These are phyloP conservation scores for Aspergillus sp. DNA, from an alignment of 2,329 filamentous ascomycete species.

Conservation along the genomic window DNA sequence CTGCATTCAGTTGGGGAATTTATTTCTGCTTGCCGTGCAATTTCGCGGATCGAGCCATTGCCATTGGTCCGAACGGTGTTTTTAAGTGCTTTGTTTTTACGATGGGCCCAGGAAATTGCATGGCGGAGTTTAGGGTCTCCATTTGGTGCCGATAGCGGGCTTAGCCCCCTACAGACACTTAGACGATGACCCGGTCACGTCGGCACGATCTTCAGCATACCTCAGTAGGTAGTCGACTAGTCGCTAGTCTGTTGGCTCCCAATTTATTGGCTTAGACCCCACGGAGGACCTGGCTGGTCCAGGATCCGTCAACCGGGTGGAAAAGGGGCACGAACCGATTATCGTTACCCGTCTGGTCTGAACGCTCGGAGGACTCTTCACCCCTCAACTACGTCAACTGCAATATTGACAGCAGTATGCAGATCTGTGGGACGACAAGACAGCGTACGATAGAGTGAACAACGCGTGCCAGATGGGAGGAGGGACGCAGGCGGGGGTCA, in stretches of 20 bases:
- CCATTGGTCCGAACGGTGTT: constrained; percentile 4
- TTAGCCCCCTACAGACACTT: constrained; percentile 1
- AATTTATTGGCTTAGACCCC: constrained; percentile 3
- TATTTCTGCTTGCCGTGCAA: constrained; percentile 1
- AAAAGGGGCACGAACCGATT: too few relatives aligned
- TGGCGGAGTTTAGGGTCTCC: not conserved
- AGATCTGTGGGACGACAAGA: too few relatives aligned
- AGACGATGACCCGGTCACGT: not conserved
- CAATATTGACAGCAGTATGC: too few relatives aligned
- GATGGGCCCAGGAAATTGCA: not conserved
- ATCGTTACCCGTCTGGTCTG: too few relatives aligned
- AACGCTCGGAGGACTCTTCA: too few relatives aligned
- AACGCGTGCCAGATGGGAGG: too few relatives aligned
- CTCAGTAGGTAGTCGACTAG: not conserved
- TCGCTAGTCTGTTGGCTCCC: too few relatives aligned
- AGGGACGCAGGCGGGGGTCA: too few relatives aligned
- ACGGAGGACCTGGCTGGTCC: constrained; percentile 1
- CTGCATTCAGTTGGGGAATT: constrained; percentile 12
- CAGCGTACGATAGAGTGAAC: too few relatives aligned
- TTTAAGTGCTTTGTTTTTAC: not conserved
- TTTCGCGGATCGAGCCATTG: constrained; percentile 3
- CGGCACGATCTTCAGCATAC: too few relatives aligned
- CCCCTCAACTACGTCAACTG: too few relatives aligned
- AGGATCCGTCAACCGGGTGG: too few relatives aligned
- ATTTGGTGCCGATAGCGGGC: not conserved